Evolutionary conservation across 1,284 basidiomycete species (phyloP), one percentile per base, ranked within the genome.

Genomic region (Trametes versicolor): DNA sequence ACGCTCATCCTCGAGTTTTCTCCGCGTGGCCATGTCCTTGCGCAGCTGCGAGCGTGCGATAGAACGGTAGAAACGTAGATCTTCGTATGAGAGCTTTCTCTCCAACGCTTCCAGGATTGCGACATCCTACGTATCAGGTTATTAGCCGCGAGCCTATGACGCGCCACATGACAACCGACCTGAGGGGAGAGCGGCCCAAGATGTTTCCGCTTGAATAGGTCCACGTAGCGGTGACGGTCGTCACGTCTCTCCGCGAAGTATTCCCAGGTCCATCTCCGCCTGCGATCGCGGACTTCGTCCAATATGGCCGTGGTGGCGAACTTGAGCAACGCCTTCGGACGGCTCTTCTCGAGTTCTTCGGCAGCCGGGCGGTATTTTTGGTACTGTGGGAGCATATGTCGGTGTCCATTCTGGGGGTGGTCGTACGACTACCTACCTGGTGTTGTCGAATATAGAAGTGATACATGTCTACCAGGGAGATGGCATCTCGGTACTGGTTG

Each of bases 31-130:
- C 37, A 88, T 83, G 72, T 99, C 96, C 75, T 98, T 96, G 70
- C 92, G 91, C 19, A 98, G 82, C 70, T 92, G 91, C 8, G 94
- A 96, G 9, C 96, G 90, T 0, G 96, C 96, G 65, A 99, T 95
- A 4, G 97, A 99, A 27, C 98, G 90, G 81, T 99, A 99, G 79
- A 99, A 99, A 13, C 98, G 92, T 59, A 99, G 93, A 73, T 99
- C 98, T 76, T 98, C 95, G 74, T 99, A 99, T 0, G 89, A 86
- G 13, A 99, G 83, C 75, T 94, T 95, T 70, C 78, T 81, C 76
- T 99, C 98, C 58, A 99, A 81, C 1, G 80, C 82, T 53, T 88
- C 85, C 29, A 98, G 80, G 6, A 80, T 81, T 55, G 81, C 76
- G 36, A 81, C 70, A 53, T 96, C 95, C 90, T 96, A 69, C n/a